Base-by-base conservation (phyloP, 352 stramenopile genomes). In the Pythium rhizo-oryzae region DNA sequence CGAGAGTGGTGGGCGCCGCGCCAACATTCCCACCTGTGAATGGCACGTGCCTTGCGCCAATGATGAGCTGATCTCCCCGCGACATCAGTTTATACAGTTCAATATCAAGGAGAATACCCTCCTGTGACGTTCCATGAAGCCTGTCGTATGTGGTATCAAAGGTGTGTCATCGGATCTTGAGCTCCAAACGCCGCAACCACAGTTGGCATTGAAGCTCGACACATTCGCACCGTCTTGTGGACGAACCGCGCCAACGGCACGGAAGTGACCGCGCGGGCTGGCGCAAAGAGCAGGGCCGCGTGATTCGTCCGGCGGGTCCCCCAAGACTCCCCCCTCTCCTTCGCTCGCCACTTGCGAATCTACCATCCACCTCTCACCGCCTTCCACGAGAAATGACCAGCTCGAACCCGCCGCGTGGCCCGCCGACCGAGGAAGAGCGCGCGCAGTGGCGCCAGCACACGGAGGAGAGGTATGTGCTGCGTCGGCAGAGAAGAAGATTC, bases 361-460 rank as follows among this genome's bases (percentile, higher is more conserved):
- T 28, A 28, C 41, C 13, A 30, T 2, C 39, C 57, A 33, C 23
- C 23, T 25, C 8, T 49, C 25, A 8, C 18, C 54, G 25, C 33
- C n/a, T 18, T 30, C 46, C 9, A 12, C 11, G 13, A 30, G 43
- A 46, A 50, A 67, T 67, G 60, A 67, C 33, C 50, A 24, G 43
- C 47, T 3, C 37, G 11, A 43, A 43, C 37, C 37, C 11, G 15
- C 37, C 37, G 37, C 60, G 35, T 12, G 44, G 25, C 49, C 44
- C 28, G 33, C 18, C 9, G 5, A 44, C 60, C 9, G 60, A 58
- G 2, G 60, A 67, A 53, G 49, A 67, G 13, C 50, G 59, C 49
- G 59, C 28, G 47, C 21, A 30, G 50, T 51, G 60, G n/a, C 60
- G 60, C 16, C 21, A 67, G 60, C 60, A 59, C 60, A 50, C 24